Conservation (phyloP, 1,284 basidiomycete genomes). For the Kwoniella shivajii region DNA sequence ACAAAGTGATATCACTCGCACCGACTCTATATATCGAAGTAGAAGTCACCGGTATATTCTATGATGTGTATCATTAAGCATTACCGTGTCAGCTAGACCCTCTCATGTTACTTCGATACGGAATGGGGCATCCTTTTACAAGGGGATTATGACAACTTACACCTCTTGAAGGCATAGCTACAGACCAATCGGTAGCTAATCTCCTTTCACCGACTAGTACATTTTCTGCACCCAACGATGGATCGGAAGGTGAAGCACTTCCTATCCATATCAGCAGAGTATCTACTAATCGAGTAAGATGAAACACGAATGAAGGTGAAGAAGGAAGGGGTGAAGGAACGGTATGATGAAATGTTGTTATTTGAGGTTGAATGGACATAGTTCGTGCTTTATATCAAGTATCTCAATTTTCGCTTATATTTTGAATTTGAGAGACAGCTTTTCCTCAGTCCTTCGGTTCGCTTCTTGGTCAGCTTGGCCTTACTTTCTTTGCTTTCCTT, state of each 20-base stretch:
- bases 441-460: no score
- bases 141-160: conserved; percentile 43
- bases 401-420: no score
- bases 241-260: conserved; percentile 50
- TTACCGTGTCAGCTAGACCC: neutral
- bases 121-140: neutral
- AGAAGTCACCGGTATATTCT: conserved; percentile 59
- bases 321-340: conserved; percentile 43
- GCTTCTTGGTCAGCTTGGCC: no score
- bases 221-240: neutral
- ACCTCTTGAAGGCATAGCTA: conserved; percentile 69
- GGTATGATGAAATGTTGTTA: conserved; percentile 33
- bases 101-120: neutral
- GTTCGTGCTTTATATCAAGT: neutral
- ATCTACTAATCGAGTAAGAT: conserved; percentile 67
- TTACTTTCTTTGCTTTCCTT: no score
- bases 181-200: conserved; percentile 76
- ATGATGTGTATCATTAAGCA: conserved; percentile 25
- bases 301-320: conserved; percentile 65
- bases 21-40: conserved; percentile 69
- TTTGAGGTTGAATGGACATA: conserved; percentile 22
- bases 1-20: conserved; percentile 65
- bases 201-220: conserved; percentile 55
- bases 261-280: conserved; percentile 85
- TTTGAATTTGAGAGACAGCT: no score